Conservation (phyloP, 2,329 filamentous ascomycete species). For the Arthrobotrys megalospora region DNA sequence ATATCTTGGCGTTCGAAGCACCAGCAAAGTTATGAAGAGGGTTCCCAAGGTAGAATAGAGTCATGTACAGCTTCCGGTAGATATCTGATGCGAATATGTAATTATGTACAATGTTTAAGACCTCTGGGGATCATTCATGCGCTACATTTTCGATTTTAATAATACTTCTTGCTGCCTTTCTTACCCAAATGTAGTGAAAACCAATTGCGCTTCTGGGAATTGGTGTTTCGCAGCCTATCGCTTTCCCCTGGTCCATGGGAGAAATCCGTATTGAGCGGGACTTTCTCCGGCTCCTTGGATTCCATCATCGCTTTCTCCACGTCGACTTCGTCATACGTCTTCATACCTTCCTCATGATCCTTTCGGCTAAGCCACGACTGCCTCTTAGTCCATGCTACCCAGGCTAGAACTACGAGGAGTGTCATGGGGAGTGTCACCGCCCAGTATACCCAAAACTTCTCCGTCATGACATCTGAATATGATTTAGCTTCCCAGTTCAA, state of each 20-base stretch:
- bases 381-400: slow-evolving; percentile 32
- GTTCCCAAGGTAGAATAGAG: no score
- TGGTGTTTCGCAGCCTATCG: neutral
- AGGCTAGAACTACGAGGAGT: slow-evolving; percentile 11
- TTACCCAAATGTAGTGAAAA: neutral
- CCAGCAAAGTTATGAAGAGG: slow-evolving; percentile 38
- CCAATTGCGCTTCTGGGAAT: slow-evolving; percentile 15
- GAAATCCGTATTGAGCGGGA: slow-evolving; percentile 23
- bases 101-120: neutral
- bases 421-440: slow-evolving; percentile 34
- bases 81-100: neutral
- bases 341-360: slow-evolving; percentile 41
- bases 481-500: slow-evolving; percentile 43
- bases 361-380: slow-evolving; percentile 37
- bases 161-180: neutral
- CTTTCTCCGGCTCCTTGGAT: slow-evolving; percentile 14
- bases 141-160: neutral
- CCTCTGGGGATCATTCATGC: neutral
- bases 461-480: slow-evolving; percentile 29
- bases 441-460: slow-evolving; percentile 46
- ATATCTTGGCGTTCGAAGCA: slow-evolving; percentile 40
- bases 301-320: slow-evolving; percentile 17
- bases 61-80: neutral
- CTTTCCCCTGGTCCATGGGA: neutral
- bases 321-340: slow-evolving; percentile 33